A percentile compares a stretch with the other conserved stretches of the same genome.
Evolutionary conservation across 2,329 filamentous ascomycete species (phyloP).

Genomic region (Macroventuria anomochaeta): DNA sequence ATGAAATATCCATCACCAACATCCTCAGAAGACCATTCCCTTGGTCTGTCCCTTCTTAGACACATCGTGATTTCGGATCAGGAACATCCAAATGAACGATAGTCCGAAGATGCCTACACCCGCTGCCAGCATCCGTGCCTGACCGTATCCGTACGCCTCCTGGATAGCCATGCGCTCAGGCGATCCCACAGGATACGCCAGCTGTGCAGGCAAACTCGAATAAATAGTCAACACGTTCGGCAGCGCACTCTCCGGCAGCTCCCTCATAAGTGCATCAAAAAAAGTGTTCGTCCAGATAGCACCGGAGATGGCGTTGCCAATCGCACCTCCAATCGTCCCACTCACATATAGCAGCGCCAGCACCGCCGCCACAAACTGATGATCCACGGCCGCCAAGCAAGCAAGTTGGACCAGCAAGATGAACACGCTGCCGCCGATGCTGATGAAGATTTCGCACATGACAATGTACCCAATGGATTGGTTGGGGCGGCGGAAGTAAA

Average conservation of each 20-base stretch:
- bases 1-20: too few relatives aligned
- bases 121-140: constrained; percentile 17
- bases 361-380: constrained; percentile 65
- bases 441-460: constrained; percentile 23
- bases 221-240: constrained; percentile 53
- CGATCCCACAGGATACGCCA: constrained; percentile 58
- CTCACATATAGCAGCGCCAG: constrained; percentile 65
- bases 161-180: constrained; percentile 52
- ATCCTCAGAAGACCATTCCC: constrained; percentile 11
- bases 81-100: constrained; percentile 27
- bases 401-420: constrained; percentile 57
- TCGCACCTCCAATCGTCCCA: constrained; percentile 65
- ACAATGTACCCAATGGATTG: constrained; percentile 9
- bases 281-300: constrained; percentile 64
- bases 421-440: constrained; percentile 61
- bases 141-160: constrained; percentile 32
- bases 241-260: constrained; percentile 51
- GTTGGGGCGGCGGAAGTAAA: constrained; percentile 47
- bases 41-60: constrained; percentile 15
- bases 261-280: constrained; percentile 51
- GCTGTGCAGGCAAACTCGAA: constrained; percentile 59
- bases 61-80: constrained; percentile 30
- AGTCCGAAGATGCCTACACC: constrained; percentile 36
- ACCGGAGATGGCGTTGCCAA: constrained; percentile 65
- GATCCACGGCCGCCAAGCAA: constrained; percentile 55